A percentile compares a stretch with the other conserved stretches of the same genome.
These are phyloP conservation scores for Neopestalotiopsis sp. DNA, from an alignment of 2,329 filamentous ascomycete genomes.

Conservation along the genomic window DNA sequence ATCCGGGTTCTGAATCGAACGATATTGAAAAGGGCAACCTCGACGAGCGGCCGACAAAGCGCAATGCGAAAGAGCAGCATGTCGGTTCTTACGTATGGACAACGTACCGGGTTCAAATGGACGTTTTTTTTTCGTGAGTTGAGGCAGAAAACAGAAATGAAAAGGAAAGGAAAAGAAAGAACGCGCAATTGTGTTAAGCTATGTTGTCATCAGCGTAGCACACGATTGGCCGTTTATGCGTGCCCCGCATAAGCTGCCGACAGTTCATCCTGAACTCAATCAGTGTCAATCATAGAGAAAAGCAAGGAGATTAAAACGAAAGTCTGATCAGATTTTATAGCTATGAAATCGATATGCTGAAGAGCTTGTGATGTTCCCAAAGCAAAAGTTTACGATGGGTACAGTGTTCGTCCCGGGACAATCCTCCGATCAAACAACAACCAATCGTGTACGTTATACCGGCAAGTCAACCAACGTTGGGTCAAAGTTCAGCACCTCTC, in stretches of 20 bases:
- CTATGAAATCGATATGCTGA: not conserved
- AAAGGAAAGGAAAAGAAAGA: not conserved
- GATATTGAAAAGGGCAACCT: too few species aligned
- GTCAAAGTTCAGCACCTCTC: not conserved
- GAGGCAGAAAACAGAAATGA: not conserved
- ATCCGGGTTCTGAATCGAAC: too few species aligned
- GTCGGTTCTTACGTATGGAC: too few species aligned
- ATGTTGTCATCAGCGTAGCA: not conserved
- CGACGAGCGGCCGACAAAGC: too few species aligned
- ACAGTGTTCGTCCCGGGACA: not conserved
- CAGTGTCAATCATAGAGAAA: not conserved
- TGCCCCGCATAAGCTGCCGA: not conserved
- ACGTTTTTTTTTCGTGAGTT: too few species aligned
- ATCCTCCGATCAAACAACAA: not conserved
- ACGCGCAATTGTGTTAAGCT: not conserved
- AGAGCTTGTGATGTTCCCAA: not conserved
- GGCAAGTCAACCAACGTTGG: not conserved
- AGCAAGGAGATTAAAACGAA: not conserved
- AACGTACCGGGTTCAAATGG: too few species aligned
- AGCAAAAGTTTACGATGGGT: not conserved
- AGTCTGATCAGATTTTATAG: not conserved
- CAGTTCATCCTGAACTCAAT: not conserved
- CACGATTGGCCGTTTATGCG: not conserved
- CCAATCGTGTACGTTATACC: not conserved
- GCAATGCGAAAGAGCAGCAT: too few species aligned